Base-by-base conservation (phyloP, 805 yeast genomes). In the Cyberlindnera amylophila region DNA sequence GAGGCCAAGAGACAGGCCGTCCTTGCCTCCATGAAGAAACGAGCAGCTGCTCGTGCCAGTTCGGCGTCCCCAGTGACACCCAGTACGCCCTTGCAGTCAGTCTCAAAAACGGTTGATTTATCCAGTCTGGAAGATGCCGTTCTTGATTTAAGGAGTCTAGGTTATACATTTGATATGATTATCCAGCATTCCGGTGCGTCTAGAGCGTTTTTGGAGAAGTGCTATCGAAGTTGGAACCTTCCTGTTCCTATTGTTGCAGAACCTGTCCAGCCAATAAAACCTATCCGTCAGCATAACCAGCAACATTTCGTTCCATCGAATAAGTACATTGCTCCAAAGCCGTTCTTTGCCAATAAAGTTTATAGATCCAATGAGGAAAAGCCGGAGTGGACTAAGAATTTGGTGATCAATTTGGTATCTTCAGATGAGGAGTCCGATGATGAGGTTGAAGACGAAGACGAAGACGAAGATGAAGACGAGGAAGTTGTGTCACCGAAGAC, bases 301-400 rank as follows among this genome's bases (percentile, higher is more conserved):
- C 38, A 32, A n/a, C 29, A 21, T 3, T 13, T 37, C 32, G 9
- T 35, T 9, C 9, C 28, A 12, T 21, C 31, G 7, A 27, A 17
- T 9, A n/a, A 32, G 13, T 32, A 26, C 18, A 21, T 21, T 16
- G 34, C 34, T 7, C 38, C 33, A 12, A 38, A 35, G 33, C 38
- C 34, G 12, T 3, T 26, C 10, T 44, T 40, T 19, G 14, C 41
- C 14, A 44, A 47, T 38, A 54, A 49, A 19, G 51, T 46, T 0
- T 50, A 47, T 37, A 41, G 40, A 18, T 42, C 45, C 13, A 47
- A 47, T 29, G 31, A 18, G 4, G 47, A 44, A 14, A 46, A 47
- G 16, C 59, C 61, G 4, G 56, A 45, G n/a, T 57, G 61, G 61
- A 14, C 54, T 32, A 44, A 48, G 11, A 45, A 48, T 27, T 46